Evolutionary conservation across 495 filamentous ascomycete genomes (phyloP), one percentile per base, ranked within the genome.

Genomic region (Talaromyces liani): DNA sequence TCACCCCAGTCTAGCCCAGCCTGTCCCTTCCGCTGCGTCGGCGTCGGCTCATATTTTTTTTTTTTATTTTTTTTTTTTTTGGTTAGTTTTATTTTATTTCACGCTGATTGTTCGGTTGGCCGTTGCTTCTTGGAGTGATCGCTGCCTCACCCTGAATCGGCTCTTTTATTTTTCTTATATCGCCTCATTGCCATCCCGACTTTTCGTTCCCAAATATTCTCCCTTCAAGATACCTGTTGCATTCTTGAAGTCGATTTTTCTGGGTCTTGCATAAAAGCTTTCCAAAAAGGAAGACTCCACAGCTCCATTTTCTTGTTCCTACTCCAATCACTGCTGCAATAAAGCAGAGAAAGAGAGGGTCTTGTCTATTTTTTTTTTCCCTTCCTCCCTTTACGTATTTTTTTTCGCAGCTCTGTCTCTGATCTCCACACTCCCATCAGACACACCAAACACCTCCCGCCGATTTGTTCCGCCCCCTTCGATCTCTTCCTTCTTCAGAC

Each of bases 391-490:
- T 9, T n/a, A 22, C 24, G 58, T 29, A 36, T 27, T 59, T 36
- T 36, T 62, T 49, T 8, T 25, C 14, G 39, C 39, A 36, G 58
- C 58, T 33, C 58, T 49, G n/a, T 49, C 36, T 41, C 36, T 18
- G 45, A 49, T 49, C 45, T 49, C 45, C 45, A 49, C 45, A 6
- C 18, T 49, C 18, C 18, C 6, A 49, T 7, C 45, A 49, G 45
- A 18, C 45, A 49, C 45, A 20, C 45, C 45, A 49, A 49, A 49
- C 45, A 20, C 16, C 41, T 54, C 14, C 60, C 54, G 45, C 60
- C 60, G 60, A 62, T 54, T 62, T 62, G 45, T 62, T 62, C 60
- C 60, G 60, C 60, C 60, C 60, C 39, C 45, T 60, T 33, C 58
- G 34, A 45, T 31, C 58, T 16, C 22, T 20, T 36, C 58, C 58